Evolutionary conservation across 1,284 basidiomycete species (phyloP).

Genomic region (Ustilago esculenta): DNA sequence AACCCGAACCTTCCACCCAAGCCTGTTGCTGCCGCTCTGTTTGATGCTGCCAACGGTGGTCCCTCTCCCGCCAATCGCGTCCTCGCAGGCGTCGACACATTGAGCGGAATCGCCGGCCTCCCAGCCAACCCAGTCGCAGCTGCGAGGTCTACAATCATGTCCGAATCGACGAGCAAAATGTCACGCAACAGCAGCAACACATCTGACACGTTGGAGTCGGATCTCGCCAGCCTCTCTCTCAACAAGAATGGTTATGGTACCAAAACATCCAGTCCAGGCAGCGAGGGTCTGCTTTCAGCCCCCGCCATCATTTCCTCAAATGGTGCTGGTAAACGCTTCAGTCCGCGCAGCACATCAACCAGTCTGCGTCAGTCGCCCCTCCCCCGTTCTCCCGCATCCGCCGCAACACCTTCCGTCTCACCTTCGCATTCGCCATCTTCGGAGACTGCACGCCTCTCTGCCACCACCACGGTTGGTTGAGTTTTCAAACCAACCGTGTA

Average conservation of each 20-base stretch:
- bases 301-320: conserved; percentile 18
- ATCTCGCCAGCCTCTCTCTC: conserved; percentile 19
- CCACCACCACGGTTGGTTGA: conserved; percentile 18
- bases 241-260: conserved; percentile 9
- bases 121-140: conserved; percentile 43
- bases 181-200: conserved; percentile 25
- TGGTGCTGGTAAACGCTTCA: conserved; percentile 4
- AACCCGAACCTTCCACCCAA: conserved; percentile 58
- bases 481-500: too few relatives aligned
- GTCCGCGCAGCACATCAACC: conserved; percentile 1
- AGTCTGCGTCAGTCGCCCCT: neutral
- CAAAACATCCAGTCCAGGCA: neutral
- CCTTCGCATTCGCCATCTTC: conserved; percentile 5
- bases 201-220: conserved; percentile 16
- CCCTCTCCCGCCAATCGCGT: conserved; percentile 58
- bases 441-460: conserved; percentile 3
- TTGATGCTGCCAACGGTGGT: conserved; percentile 61
- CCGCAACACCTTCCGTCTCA: too few relatives aligned
- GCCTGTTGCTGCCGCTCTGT: conserved; percentile 60
- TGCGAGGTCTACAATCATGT: conserved; percentile 18
- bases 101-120: conserved; percentile 46
- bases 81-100: conserved; percentile 38
- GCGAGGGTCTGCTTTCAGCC: conserved; percentile 3
- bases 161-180: conserved; percentile 30
- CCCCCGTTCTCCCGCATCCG: neutral